These are phyloP conservation scores for Sordariomycetes sp. DNA, from an alignment of 2,329 filamentous ascomycete species.

Conservation along the genomic window DNA sequence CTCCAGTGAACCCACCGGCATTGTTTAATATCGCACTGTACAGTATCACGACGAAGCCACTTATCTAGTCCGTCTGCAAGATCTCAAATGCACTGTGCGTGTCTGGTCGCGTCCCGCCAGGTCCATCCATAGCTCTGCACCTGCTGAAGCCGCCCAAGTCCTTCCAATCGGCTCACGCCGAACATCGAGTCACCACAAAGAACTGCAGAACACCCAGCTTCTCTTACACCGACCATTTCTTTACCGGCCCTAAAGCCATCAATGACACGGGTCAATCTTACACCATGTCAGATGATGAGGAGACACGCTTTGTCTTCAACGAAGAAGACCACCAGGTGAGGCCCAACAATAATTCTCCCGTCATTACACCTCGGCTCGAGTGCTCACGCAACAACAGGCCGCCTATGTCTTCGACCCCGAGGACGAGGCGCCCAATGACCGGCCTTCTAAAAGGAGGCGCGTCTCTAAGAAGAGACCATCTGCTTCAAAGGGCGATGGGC, in stretches of 20 bases:
- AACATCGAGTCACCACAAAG: no score
- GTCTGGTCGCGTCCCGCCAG: not conserved
- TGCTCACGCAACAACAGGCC: conserved; percentile 27
- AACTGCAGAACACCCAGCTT: no score
- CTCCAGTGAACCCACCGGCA: no score
- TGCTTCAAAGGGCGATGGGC: conserved; percentile 3
- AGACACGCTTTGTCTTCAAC: conserved; percentile 10
- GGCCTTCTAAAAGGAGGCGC: conserved; percentile 48
- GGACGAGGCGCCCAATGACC: conserved; percentile 18
- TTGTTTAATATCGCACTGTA: not conserved
- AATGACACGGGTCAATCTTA: not conserved
- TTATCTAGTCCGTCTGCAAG: not conserved
- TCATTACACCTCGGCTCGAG: not conserved
- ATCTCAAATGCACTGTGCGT: not conserved
- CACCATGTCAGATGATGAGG: conserved; percentile 2
- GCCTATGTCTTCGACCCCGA: conserved; percentile 52
- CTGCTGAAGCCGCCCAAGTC: no score
- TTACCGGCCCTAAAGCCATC: not conserved
- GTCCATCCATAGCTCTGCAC: no score
- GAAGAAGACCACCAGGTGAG: conserved; percentile 32
- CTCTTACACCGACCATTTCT: no score
- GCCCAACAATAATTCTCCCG: not conserved
- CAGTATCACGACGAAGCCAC: not conserved
- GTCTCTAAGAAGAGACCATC: conserved; percentile 27
- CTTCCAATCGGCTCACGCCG: not conserved